Percentiles rank a stretch among this genome's conserved stretches.
Conservation (phyloP, 768 basidiomycete species). For the Tricholoma hemisulphureum region DNA sequence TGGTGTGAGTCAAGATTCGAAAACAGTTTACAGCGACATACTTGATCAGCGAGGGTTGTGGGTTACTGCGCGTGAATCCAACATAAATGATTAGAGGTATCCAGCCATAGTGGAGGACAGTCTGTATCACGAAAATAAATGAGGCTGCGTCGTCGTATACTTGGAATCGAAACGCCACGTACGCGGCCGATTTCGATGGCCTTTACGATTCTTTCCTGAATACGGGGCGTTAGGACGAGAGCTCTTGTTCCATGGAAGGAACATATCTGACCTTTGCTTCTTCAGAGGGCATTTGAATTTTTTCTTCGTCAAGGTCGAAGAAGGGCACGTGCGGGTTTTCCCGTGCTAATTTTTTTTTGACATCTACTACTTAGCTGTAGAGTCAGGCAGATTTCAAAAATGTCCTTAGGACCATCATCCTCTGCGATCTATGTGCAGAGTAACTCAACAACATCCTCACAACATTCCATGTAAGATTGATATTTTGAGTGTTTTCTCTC, state of each 20-base stretch:
- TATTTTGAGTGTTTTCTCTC: not conserved
- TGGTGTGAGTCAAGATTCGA: conserved; percentile 7
- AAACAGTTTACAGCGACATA: conserved; percentile 40
- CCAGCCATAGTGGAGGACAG: conserved; percentile 91
- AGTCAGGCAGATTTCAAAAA: conserved; percentile 18
- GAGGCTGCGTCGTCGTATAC: not conserved
- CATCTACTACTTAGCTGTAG: not conserved
- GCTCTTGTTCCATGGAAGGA: not conserved
- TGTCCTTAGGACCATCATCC: conserved; percentile 50
- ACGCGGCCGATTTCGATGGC: conserved; percentile 81
- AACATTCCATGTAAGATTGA: conserved; percentile 37
- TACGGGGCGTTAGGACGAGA: not conserved
- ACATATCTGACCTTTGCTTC: conserved; percentile 71
- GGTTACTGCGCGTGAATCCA: conserved; percentile 89
- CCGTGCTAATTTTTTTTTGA: conserved; percentile 35
- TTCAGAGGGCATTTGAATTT: conserved; percentile 72
- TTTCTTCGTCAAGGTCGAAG: conserved; percentile 15
- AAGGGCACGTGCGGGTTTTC: conserved; percentile 34
- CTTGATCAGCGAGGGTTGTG: conserved; percentile 95
- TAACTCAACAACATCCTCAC: conserved; percentile 28
- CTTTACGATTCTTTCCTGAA: conserved; percentile 79
- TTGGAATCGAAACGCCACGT: conserved; percentile 28
- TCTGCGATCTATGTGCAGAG: conserved; percentile 51
- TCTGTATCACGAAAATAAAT: conserved; percentile 44
- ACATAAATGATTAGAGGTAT: conserved; percentile 96